Conservation (phyloP, 2,329 filamentous ascomycete species). For the Thelonectria blattea region DNA sequence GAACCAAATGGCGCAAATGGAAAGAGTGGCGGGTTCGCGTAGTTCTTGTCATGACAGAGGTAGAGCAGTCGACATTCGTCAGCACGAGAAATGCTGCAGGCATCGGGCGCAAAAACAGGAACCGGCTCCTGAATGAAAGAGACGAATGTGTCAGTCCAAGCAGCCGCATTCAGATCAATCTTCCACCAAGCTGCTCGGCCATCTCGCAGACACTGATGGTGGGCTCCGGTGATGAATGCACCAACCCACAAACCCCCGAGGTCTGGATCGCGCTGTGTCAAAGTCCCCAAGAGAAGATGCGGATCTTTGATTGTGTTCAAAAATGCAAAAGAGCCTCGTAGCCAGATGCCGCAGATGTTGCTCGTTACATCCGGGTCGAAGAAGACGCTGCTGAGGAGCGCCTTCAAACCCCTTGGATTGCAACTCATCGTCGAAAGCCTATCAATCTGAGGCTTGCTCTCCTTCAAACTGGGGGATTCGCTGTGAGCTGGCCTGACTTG, state of each 20-base stretch:
- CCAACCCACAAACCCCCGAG: conserved; percentile 30
- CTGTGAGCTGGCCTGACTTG: neutral
- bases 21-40: conserved; percentile 23
- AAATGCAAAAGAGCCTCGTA: conserved; percentile 29
- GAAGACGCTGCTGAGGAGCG: conserved; percentile 29
- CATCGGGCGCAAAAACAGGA: neutral
- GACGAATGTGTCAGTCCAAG: conserved; percentile 24
- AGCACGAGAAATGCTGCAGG: conserved; percentile 21
- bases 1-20: conserved; percentile 28
- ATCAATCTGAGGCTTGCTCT: conserved; percentile 17
- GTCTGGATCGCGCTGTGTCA: conserved; percentile 26
- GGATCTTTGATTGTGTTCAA: conserved; percentile 18
- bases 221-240: conserved; percentile 26
- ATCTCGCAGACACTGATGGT: conserved; percentile 9
- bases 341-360: conserved; percentile 31
- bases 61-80: conserved; percentile 30
- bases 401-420: conserved; percentile 24
- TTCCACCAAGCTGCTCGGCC: conserved; percentile 24
- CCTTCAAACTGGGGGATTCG: no score
- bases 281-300: conserved; percentile 15
- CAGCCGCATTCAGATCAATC: conserved; percentile 24
- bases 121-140: conserved; percentile 26
- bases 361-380: conserved; percentile 25
- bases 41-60: conserved; percentile 21
- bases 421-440: conserved; percentile 31